Base-by-base conservation (phyloP, 2,329 filamentous ascomycete species). In the Neonectria faginata region DNA sequence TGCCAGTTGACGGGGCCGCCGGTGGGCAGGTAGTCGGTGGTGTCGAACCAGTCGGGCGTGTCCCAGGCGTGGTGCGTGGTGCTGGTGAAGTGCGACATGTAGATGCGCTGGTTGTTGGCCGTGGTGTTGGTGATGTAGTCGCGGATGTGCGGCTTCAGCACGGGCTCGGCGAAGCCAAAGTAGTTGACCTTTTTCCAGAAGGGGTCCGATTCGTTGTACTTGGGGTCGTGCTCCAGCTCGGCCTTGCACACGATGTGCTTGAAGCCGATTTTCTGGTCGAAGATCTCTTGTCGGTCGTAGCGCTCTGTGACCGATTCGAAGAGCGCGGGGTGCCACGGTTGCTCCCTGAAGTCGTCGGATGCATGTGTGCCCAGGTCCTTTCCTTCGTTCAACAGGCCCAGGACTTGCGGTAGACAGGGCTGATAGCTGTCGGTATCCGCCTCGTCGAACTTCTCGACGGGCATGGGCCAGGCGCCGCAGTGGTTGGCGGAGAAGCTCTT, bases 401-500 rank as follows among this genome's bases (percentile, higher is more conserved):
- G 67, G 20, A 79, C 70, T 54, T 80, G 82, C 1, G 82, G 78
- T 48, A 84, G 62, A 27, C 82, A 84, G 2, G 82, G 82, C 60
- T 83, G 80, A 64, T 83, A 83, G 51, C 81, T 74, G 55, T 82
- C 76, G 29, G 80, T 74, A 12, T 77, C 67, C 54, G 77, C 80
- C 62, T 84, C 82, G 48, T 75, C 74, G 42, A 83, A 83, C 67
- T 80, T 81, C 62, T 83, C 81, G 7, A 78, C 78, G 4, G 81
- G 74, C 63, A 84, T 73, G 1, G 82, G 81, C 2, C 74, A 78
- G 36, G 81, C 70, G n/a, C 82, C 82, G 53, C 82, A 84, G 42
- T 83, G 72, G 22, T 79, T 81, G 20, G 79, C 81, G 0, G 76
- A 74, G 10, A 83, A 61, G 60, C 80, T 82, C 69, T 84, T 84